phyloP scores from a whole-genome alignment of 2,329 filamentous ascomycete species.

The Penicillium sumatraense region DNA sequence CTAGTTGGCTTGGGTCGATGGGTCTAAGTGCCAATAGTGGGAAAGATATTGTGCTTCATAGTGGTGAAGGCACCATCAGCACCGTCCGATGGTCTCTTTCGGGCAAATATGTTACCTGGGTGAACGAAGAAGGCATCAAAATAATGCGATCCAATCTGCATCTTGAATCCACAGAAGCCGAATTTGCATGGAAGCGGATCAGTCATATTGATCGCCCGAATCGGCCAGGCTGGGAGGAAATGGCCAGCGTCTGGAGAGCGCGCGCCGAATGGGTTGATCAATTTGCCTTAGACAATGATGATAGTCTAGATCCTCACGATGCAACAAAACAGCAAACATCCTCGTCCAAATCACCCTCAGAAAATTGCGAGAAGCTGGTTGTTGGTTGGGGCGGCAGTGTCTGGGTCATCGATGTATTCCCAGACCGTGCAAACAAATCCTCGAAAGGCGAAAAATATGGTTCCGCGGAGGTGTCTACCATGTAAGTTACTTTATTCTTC shows the following conservation, averaged over 20 bases:
- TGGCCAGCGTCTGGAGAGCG: constrained; percentile 95
- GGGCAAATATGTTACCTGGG: constrained; percentile 90
- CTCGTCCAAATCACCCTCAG: constrained; percentile 47
- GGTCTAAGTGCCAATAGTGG: constrained; percentile 78
- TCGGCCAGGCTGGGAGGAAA: constrained; percentile 88
- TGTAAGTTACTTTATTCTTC: constrained; percentile 61
- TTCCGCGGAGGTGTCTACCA: constrained; percentile 87
- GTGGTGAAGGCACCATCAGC: constrained; percentile 87
- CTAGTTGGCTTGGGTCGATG: constrained; percentile 89
- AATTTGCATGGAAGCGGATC: constrained; percentile 92
- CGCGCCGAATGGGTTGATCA: constrained; percentile 93
- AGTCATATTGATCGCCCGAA: constrained; percentile 90
- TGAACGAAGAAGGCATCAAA: constrained; percentile 96
- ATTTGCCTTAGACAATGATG: constrained; percentile 73
- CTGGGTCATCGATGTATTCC: constrained; percentile 92
- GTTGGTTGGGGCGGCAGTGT: constrained; percentile 96
- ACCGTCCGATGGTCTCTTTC: constrained; percentile 94
- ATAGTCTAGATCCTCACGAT: constrained; percentile 50
- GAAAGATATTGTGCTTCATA: constrained; percentile 85
- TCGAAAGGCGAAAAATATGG: constrained; percentile 74
- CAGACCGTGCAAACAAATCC: constrained; percentile 70
- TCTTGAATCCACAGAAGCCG: constrained; percentile 74
- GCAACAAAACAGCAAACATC: constrained; percentile 42
- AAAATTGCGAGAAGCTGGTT: constrained; percentile 72
- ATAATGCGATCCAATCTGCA: constrained; percentile 92